These are phyloP conservation scores for Proliferodiscus dingleyae DNA, from an alignment of 2,329 filamentous ascomycete species.

Conservation along the genomic window DNA sequence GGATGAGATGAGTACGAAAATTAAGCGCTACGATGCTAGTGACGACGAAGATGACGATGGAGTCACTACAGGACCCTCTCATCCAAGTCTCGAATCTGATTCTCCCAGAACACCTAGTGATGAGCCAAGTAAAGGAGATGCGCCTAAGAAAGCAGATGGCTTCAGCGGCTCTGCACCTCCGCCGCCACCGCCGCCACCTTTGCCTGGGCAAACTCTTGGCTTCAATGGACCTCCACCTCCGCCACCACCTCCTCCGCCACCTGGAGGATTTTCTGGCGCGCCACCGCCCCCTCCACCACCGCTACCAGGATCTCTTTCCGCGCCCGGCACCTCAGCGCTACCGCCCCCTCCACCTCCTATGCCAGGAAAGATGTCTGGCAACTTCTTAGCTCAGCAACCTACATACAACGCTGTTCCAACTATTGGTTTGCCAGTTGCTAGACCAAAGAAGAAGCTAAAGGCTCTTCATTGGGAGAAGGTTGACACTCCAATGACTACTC, in stretches of 20 bases:
- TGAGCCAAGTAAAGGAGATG: conserved; percentile 18
- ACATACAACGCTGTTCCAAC: conserved; percentile 48
- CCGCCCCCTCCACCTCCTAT: conserved; percentile 56
- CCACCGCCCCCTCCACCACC: conserved; percentile 41
- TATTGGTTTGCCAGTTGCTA: conserved; percentile 70
- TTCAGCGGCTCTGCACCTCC: conserved; percentile 36
- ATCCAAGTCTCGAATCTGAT: conserved; percentile 68
- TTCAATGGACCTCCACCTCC: conserved; percentile 33
- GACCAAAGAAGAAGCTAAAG: conserved; percentile 99
- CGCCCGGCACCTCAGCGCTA: conserved; percentile 45
- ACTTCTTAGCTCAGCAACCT: conserved; percentile 66
- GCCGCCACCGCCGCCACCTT: conserved; percentile 36
- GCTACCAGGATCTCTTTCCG: conserved; percentile 17
- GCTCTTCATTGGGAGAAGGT: conserved; percentile 99
- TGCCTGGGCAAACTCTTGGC: conserved; percentile 31
- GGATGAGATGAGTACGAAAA: conserved; percentile 69
- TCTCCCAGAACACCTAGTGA: conserved; percentile 49
- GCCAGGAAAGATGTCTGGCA: conserved; percentile 66
- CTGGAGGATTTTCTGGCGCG: conserved; percentile 33
- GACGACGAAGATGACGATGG: conserved; percentile 50
- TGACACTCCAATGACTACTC: conserved; percentile 82
- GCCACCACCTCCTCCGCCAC: conserved; percentile 38
- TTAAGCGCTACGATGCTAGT: conserved; percentile 62
- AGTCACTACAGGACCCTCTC: conserved; percentile 68
- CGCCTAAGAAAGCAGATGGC: conserved; percentile 28